These are phyloP conservation scores for Colletotrichum aenigma DNA, from an alignment of 2,329 filamentous ascomycete genomes.

Conservation along the genomic window DNA sequence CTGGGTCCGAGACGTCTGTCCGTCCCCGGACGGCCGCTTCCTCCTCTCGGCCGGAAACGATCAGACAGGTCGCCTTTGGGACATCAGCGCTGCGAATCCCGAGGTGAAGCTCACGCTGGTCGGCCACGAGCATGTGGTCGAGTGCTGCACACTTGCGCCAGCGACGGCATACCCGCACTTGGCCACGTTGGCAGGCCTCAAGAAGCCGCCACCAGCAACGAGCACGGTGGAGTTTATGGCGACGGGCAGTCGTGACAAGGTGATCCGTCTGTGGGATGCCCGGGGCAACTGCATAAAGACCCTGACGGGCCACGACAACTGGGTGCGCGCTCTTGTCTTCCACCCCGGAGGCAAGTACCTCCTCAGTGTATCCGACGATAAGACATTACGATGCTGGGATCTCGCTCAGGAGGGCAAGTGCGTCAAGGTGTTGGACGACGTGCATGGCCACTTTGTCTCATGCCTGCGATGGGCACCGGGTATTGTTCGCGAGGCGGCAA, in stretches of 20 bases:
- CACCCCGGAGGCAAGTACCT: constrained; percentile 93
- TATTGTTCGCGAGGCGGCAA: constrained; percentile 63
- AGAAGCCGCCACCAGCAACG: constrained; percentile 76
- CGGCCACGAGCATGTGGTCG: constrained; percentile 85
- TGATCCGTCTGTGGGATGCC: constrained; percentile 87
- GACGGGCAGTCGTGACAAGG: constrained; percentile 88
- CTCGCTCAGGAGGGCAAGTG: constrained; percentile 87
- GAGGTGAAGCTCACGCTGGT: constrained; percentile 82
- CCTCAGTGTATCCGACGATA: constrained; percentile 86
- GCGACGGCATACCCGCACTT: constrained; percentile 79
- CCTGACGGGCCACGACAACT: constrained; percentile 89
- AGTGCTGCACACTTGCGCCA: constrained; percentile 88
- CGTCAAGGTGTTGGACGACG: constrained; percentile 79
- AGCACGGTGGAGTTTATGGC: constrained; percentile 88
- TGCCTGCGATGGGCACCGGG: constrained; percentile 88
- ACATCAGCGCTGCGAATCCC: constrained; percentile 69
- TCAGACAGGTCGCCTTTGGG: constrained; percentile 83
- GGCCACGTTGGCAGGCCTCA: constrained; percentile 77
- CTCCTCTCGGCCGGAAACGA: constrained; percentile 85
- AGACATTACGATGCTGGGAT: constrained; percentile 93
- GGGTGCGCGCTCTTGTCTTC: constrained; percentile 85
- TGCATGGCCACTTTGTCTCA: constrained; percentile 84
- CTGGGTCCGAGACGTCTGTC: constrained; percentile 90
- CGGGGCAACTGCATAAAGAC: constrained; percentile 86
- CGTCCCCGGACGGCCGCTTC: constrained; percentile 82